These are phyloP conservation scores for Paraleonurus japonicus DNA, from an alignment of 257 asterid genomes.

Conservation along the genomic window DNA sequence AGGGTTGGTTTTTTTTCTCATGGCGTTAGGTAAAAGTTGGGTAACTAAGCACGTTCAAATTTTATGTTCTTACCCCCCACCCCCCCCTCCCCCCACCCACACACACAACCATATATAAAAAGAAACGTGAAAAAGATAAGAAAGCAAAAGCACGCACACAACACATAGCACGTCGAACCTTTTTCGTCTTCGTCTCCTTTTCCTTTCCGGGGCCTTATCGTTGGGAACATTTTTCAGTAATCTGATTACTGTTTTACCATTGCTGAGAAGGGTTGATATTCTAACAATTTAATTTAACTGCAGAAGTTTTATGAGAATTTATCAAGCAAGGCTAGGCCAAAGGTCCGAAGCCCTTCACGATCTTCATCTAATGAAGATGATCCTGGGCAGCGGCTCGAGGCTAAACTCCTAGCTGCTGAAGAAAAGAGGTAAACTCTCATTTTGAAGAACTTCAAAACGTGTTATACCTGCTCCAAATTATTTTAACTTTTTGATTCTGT, in stretches of 20 bases:
- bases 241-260: background rate
- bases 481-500: background rate
- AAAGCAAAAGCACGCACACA: background rate
- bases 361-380: slow-evolving; percentile 71
- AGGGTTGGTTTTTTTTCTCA: slow-evolving; percentile 24
- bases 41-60: slow-evolving; percentile 23
- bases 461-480: background rate
- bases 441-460: background rate
- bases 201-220: background rate
- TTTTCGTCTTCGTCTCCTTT: background rate
- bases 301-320: slow-evolving; percentile 87
- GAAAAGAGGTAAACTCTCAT: slow-evolving; percentile 59
- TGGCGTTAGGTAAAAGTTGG: slow-evolving; percentile 42
- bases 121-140: background rate
- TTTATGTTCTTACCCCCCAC: slow-evolving; percentile 6
- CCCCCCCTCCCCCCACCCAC: background rate
- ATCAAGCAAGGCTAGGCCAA: slow-evolving; percentile 88
- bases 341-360: slow-evolving; percentile 80
- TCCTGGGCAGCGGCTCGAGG: slow-evolving; percentile 92
- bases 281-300: slow-evolving; percentile 18
- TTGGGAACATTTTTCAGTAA: background rate
- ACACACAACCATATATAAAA: background rate
- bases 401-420: slow-evolving; percentile 96
- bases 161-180: background rate
- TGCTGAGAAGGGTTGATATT: background rate